Percentiles rank a stretch among this genome's conserved stretches.
Evolutionary conservation across 1,139 yeast species (phyloP).

Genomic region (Yamadazyma mexicana): DNA sequence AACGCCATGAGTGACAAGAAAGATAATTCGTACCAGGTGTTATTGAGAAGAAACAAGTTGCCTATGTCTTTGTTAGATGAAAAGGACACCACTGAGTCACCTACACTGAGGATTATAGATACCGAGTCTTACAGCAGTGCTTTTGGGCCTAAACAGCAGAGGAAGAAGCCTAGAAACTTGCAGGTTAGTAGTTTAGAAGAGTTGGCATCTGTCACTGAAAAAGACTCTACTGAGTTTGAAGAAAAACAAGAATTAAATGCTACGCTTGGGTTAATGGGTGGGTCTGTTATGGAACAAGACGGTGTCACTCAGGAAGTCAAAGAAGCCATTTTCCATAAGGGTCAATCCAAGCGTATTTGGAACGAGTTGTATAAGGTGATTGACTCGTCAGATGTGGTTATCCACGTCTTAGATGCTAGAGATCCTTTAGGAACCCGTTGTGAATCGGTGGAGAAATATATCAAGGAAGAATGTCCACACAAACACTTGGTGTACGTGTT

Average conservation of each 20-base stretch:
- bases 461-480: slow-evolving; percentile 92
- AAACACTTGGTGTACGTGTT: slow-evolving; percentile 92
- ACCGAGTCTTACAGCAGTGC: slow-evolving; percentile 82
- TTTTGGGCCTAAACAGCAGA: slow-evolving; percentile 93
- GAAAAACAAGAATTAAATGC: slow-evolving; percentile 76
- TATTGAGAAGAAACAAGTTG: slow-evolving; percentile 83
- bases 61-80: slow-evolving; percentile 96
- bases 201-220: slow-evolving; percentile 60
- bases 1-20: slow-evolving; percentile 90
- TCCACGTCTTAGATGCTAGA: slow-evolving; percentile 95
- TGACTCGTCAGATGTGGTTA: slow-evolving; percentile 93
- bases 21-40: slow-evolving; percentile 83
- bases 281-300: slow-evolving; percentile 63
- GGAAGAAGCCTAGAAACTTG: slow-evolving; percentile 79
- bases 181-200: slow-evolving; percentile 81
- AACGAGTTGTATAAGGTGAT: slow-evolving; percentile 95
- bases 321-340: slow-evolving; percentile 93
- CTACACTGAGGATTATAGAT: slow-evolving; percentile 78
- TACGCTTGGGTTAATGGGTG: slow-evolving; percentile 80
- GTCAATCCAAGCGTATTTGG: slow-evolving; percentile 98
- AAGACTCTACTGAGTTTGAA: slow-evolving; percentile 60
- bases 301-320: slow-evolving; percentile 88
- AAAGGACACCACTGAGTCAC: slow-evolving; percentile 69
- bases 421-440: slow-evolving; percentile 97
- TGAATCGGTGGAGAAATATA: slow-evolving; percentile 88